Percentiles rank a stretch among this genome's conserved stretches.
Evolutionary conservation across 2,329 filamentous ascomycete genomes (phyloP).

Genomic region (Talaromyces atroroseus): DNA sequence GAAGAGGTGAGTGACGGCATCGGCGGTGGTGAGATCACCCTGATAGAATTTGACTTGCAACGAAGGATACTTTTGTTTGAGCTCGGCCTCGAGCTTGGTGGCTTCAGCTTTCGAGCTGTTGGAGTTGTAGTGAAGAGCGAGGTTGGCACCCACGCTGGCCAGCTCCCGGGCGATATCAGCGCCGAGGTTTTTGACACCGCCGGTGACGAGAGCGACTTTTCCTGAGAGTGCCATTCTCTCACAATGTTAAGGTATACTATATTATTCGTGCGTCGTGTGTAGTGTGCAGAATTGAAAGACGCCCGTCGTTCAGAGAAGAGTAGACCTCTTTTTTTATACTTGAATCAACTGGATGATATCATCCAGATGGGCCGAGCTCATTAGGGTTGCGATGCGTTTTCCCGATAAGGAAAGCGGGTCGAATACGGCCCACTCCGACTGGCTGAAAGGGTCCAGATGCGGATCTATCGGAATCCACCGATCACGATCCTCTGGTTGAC

Average conservation of each 20-base stretch:
- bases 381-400: slow-evolving; percentile 20
- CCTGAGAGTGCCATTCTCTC: slow-evolving; percentile 23
- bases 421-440: neutral
- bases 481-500: neutral
- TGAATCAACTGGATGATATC: neutral
- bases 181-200: slow-evolving; percentile 41
- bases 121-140: slow-evolving; percentile 42
- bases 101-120: slow-evolving; percentile 34
- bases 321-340: neutral
- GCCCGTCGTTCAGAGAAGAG: neutral
- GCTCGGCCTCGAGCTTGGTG: slow-evolving; percentile 30
- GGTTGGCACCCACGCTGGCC: slow-evolving; percentile 27
- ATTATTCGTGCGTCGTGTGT: slow-evolving; percentile 25
- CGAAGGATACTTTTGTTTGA: slow-evolving; percentile 29
- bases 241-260: neutral
- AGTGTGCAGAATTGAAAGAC: neutral
- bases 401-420: neutral
- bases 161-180: slow-evolving; percentile 35
- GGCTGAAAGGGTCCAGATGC: neutral
- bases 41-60: slow-evolving; percentile 39
- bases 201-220: slow-evolving; percentile 40
- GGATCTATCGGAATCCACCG: neutral
- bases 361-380: neutral
- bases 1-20: slow-evolving; percentile 40
- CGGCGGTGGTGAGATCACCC: slow-evolving; percentile 39